These are phyloP conservation scores for Alternaria atra DNA, from an alignment of 2,329 filamentous ascomycete genomes.

Conservation along the genomic window DNA sequence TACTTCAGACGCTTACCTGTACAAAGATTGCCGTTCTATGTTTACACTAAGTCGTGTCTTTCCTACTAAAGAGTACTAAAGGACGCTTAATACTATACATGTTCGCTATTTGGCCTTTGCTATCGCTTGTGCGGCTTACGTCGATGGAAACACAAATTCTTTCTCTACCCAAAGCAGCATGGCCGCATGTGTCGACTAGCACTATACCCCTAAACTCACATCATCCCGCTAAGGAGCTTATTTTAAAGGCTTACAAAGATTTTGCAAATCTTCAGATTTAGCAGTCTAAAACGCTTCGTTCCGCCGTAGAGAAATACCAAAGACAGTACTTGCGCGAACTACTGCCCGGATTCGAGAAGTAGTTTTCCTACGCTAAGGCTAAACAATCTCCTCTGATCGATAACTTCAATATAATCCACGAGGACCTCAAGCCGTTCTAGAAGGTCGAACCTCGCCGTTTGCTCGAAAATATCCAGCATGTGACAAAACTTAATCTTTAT, in stretches of 20 bases:
- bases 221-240: conserved; percentile 4
- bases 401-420: conserved; percentile 58
- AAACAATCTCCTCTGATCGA: conserved; percentile 60
- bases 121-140: not conserved
- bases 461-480: conserved; percentile 7
- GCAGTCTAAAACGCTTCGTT: conserved; percentile 52
- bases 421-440: conserved; percentile 55
- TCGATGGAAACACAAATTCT: not conserved
- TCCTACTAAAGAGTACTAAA: not conserved
- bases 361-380: conserved; percentile 56
- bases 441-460: conserved; percentile 27
- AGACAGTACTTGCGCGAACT: conserved; percentile 56
- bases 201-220: not conserved
- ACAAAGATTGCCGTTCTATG: not conserved
- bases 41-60: not conserved
- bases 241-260: not conserved
- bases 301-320: conserved; percentile 52
- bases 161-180: not conserved
- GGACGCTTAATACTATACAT: conserved; percentile 1
- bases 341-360: conserved; percentile 58
- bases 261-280: conserved; percentile 42
- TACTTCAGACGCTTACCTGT: not conserved
- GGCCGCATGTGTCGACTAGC: not conserved
- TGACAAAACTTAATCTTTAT: conserved; percentile 8
- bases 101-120: conserved; percentile 2